Conservation (phyloP, 2,329 filamentous ascomycete genomes). For the Arachnomyces sp. region DNA sequence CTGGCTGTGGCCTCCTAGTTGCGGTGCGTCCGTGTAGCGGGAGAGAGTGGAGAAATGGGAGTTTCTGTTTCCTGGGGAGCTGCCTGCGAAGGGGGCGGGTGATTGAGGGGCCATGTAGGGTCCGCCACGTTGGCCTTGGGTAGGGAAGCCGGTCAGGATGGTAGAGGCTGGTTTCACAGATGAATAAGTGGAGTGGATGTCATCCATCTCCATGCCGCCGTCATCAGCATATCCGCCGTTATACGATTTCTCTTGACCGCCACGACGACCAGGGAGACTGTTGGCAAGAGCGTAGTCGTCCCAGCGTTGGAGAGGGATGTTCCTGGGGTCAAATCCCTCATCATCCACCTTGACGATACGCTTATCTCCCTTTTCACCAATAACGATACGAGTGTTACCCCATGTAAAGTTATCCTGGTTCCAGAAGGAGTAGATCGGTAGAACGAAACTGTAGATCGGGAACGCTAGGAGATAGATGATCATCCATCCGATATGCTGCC, state of each 20-base stretch:
- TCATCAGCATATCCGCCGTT: slow-evolving; percentile 62
- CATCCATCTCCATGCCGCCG: slow-evolving; percentile 83
- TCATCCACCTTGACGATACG: slow-evolving; percentile 78
- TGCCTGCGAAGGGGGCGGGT: slow-evolving; percentile 60
- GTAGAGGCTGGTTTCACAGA: slow-evolving; percentile 80
- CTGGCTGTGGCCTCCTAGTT: slow-evolving; percentile 30
- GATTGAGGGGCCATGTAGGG: slow-evolving; percentile 78
- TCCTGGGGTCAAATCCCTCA: slow-evolving; percentile 81
- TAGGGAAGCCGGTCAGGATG: slow-evolving; percentile 73
- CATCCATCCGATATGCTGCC: slow-evolving; percentile 99
- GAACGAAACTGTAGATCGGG: slow-evolving; percentile 82
- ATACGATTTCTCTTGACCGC: slow-evolving; percentile 56
- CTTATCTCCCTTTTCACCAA: slow-evolving; percentile 86
- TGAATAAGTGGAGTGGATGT: slow-evolving; percentile 94
- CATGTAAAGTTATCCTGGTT: slow-evolving; percentile 98
- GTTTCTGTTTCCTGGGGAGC: slow-evolving; percentile 45
- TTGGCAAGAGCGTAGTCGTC: slow-evolving; percentile 87
- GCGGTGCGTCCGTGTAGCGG: slow-evolving; percentile 55
- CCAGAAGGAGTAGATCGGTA: slow-evolving; percentile 98
- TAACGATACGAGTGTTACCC: slow-evolving; percentile 96
- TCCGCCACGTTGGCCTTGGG: slow-evolving; percentile 44
- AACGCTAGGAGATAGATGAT: slow-evolving; percentile 95
- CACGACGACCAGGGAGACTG: slow-evolving; percentile 83
- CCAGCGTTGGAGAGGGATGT: slow-evolving; percentile 91
- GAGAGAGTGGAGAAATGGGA: slow-evolving; percentile 63